A percentile compares a stretch with the other conserved stretches of the same genome.
Evolutionary conservation across 2,329 filamentous ascomycete genomes (phyloP).

Genomic region (Aspergillus caelatus): DNA sequence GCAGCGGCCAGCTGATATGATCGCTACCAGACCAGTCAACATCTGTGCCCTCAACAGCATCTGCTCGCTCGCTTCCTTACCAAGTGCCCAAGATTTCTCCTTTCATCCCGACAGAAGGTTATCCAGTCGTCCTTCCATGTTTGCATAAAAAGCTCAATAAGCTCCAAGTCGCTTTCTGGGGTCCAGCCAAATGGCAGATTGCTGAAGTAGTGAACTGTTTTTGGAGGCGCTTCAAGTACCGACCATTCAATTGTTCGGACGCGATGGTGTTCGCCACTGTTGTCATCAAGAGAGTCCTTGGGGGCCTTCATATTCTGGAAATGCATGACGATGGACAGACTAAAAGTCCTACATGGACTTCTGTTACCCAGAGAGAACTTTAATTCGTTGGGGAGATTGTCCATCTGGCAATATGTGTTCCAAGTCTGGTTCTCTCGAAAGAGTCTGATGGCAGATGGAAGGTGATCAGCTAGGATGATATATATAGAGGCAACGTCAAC

Average conservation of each 20-base stretch:
- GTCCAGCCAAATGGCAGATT: conserved; percentile 19
- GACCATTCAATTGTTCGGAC: conserved; percentile 17
- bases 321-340: conserved; percentile 14
- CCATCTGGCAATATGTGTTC: conserved; percentile 14
- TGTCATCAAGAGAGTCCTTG: neutral
- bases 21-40: conserved; percentile 7
- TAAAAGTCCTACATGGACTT: conserved; percentile 19
- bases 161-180: conserved; percentile 18
- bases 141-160: conserved; percentile 18
- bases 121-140: conserved; percentile 20
- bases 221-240: conserved; percentile 17
- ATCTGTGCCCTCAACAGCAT: neutral
- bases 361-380: conserved; percentile 16
- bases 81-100: conserved; percentile 13
- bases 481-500: neutral
- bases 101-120: conserved; percentile 15
- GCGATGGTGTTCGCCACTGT: neutral
- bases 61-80: neutral
- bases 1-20: conserved; percentile 17
- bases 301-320: conserved; percentile 6
- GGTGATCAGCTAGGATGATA: no score
- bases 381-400: conserved; percentile 15
- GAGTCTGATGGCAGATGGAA: conserved; percentile 6
- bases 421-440: conserved; percentile 18
- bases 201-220: conserved; percentile 19